Evolutionary conservation across 2,329 filamentous ascomycete genomes (phyloP), one percentile per base, ranked within the genome.

Genomic region (Juglanconis juglandina): DNA sequence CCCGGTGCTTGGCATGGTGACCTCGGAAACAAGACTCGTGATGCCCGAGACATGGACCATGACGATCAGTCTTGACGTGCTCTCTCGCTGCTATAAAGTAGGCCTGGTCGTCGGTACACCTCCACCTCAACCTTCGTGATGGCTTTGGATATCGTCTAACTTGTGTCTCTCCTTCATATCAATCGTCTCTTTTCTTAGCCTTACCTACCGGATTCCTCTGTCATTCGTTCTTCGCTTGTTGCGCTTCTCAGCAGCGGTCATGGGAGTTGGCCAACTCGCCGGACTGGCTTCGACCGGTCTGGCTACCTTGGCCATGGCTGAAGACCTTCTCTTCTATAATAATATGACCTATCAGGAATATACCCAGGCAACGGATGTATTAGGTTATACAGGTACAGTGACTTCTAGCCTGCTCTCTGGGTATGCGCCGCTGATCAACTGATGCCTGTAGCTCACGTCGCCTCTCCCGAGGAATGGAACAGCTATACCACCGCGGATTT

Each of bases 401-500:
- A 11, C 8, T 41, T 10, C 17, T 5, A 17, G 13, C 11, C 7
- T 30, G 4, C 17, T 35, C 10, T 24, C n/a, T 8, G 8, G 48
- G 42, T 35, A 17, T 53, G 14, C n/a, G 9, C 24, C 32, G 53
- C 58, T 63, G 58, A 63, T 50, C 14, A 14, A 6, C 5, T 11
- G 30, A 33, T 14, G 30, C n/a, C 37, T 17, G 32, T 47, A 70
- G 71, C 69, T 24, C 71, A 76, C 54, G 68, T 71, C 24, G 71
- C 75, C 48, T 71, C 65, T n/a, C 69, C 69, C 14, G 66, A 61
- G 3, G 69, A 76, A 64, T 78, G 75, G 75, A 64, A 65, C 50
- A 60, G 68, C 47, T 73, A 77, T 70, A 75, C 71, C 7, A 73
- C 75, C 2, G 69, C 68, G 41, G 77, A 80, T 61, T 79, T 79